These are phyloP conservation scores for Penicillium manginii DNA, from an alignment of 495 filamentous ascomycete species.

Conservation along the genomic window DNA sequence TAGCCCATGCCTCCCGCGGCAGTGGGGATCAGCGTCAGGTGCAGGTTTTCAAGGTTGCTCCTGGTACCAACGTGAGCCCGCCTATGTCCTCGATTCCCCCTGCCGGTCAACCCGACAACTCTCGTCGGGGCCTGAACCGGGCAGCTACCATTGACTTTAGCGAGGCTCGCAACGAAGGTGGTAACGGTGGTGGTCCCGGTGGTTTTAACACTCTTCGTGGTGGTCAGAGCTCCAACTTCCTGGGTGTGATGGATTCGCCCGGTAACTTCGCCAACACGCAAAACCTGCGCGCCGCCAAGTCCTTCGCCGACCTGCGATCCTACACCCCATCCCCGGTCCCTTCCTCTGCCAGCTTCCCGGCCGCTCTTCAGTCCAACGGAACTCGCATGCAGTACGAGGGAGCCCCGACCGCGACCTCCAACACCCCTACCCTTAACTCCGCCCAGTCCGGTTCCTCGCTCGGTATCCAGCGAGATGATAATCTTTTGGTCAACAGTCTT, in stretches of 20 bases:
- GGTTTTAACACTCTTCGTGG: slow-evolving; percentile 76
- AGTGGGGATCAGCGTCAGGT: slow-evolving; percentile 84
- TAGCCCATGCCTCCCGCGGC: slow-evolving; percentile 87
- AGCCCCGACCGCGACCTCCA: slow-evolving; percentile 61
- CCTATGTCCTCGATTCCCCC: slow-evolving; percentile 60
- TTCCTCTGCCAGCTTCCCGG: slow-evolving; percentile 86
- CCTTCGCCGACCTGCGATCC: slow-evolving; percentile 91
- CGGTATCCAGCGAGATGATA: slow-evolving; percentile 65
- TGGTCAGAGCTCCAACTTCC: slow-evolving; percentile 72
- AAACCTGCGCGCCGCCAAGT: slow-evolving; percentile 94
- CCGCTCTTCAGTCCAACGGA: slow-evolving; percentile 65
- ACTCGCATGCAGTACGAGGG: slow-evolving; percentile 67
- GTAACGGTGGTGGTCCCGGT: slow-evolving; percentile 62
- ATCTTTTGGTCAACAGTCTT: slow-evolving; percentile 68
- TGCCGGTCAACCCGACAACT: slow-evolving; percentile 69
- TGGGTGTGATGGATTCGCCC: slow-evolving; percentile 85
- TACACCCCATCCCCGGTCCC: slow-evolving; percentile 93
- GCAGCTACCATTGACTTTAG: slow-evolving; percentile 98
- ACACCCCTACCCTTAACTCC: slow-evolving; percentile 76
- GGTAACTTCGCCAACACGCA: slow-evolving; percentile 65
- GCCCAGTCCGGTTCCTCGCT: slow-evolving; percentile 67
- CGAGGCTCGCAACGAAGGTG: slow-evolving; percentile 72
- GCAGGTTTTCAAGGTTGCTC: slow-evolving; percentile 75
- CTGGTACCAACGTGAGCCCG: slow-evolving; percentile 67
- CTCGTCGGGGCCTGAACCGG: slow-evolving; percentile 81